Percentiles rank a stretch among this genome's conserved stretches.
Conservation (phyloP, 2,329 filamentous ascomycete species). For the Colletotrichum sp. region DNA sequence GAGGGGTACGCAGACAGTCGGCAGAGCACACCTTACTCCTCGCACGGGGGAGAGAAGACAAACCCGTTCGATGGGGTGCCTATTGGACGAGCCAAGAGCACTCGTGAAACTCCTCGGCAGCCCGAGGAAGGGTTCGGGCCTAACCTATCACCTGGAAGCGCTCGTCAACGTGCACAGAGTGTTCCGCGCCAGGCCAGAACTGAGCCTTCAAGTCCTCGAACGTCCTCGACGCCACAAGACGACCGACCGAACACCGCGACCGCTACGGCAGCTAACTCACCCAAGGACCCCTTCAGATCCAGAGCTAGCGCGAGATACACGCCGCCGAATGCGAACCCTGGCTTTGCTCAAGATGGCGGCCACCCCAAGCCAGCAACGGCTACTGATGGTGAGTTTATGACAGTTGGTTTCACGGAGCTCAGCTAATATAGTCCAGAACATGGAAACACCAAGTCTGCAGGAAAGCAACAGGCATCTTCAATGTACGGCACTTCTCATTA, state of each 20-base stretch:
- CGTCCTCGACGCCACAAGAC: constrained; percentile 9
- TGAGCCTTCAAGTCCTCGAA: constrained; percentile 12
- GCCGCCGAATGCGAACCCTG: constrained; percentile 8
- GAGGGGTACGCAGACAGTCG: constrained; percentile 51
- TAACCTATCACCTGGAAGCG: constrained; percentile 22
- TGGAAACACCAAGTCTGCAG: not conserved
- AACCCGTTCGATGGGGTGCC: constrained; percentile 57
- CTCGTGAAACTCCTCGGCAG: constrained; percentile 38
- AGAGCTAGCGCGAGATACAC: constrained; percentile 22
- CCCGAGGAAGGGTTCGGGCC: constrained; percentile 24
- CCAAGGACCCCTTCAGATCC: constrained; percentile 18
- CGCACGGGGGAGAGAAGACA: constrained; percentile 62
- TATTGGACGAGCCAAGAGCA: constrained; percentile 51
- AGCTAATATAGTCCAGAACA: not conserved
- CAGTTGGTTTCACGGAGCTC: not conserved
- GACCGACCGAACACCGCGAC: constrained; percentile 10
- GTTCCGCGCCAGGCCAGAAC: constrained; percentile 24
- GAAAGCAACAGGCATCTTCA: constrained; percentile 40
- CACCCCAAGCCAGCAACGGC: not conserved
- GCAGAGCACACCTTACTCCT: constrained; percentile 63
- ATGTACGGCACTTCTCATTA: constrained; percentile 48
- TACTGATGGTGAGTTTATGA: not conserved
- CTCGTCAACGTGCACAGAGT: constrained; percentile 35
- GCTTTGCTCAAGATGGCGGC: not conserved
- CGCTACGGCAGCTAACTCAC: constrained; percentile 9